Base-by-base conservation (phyloP, 108 stramenopile species). In the Mediolabrus comicus region DNA sequence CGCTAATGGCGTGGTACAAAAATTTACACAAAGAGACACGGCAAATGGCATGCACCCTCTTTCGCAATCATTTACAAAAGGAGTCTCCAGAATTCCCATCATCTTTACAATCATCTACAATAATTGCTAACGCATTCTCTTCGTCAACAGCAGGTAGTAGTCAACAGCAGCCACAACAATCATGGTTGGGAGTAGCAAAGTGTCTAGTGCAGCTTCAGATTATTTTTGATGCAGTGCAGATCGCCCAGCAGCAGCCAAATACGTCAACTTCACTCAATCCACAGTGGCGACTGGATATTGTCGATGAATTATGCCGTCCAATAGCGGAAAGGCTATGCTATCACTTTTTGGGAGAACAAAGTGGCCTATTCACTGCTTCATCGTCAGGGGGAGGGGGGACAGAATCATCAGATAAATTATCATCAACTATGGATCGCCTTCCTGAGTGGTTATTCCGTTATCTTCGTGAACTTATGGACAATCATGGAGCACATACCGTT, bases 361-460 rank as follows among this genome's bases (percentile, higher is more conserved):
- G 58, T 3, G 77, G 84, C 24, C 71, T 75, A 30, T 35, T 86
- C 25, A 86, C 82, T 19, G 59, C 86, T 22, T 66, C 36, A 7
- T 6, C 31, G 14, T 27, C 25, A 4, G 22, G 16, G 43, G 10
- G 25, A 26, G 25, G 25, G 0, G 53, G 39, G 3, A 11, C 24
- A 25, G 16, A 68, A 31, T 38, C n/a, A n/a, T n/a, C 28, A 13
- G 24, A 62, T 8, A 19, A 30, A 8, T 7, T 33, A 41, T 35
- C 43, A 60, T 69, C 71, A 54, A 75, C 80, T 1, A 78, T 84
- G 16, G 89, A 90, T 63, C 74, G 85, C 52, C 74, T 93, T n/a
- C 87, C 89, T 16, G 89, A 93, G 74, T 90, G 89, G 89, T 54
- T 90, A 2, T 80, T 90, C 52, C 72, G 58, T 24, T 93, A 90